Base-by-base conservation (phyloP, 495 filamentous ascomycete genomes). In the Aspergillus haitiensis region DNA sequence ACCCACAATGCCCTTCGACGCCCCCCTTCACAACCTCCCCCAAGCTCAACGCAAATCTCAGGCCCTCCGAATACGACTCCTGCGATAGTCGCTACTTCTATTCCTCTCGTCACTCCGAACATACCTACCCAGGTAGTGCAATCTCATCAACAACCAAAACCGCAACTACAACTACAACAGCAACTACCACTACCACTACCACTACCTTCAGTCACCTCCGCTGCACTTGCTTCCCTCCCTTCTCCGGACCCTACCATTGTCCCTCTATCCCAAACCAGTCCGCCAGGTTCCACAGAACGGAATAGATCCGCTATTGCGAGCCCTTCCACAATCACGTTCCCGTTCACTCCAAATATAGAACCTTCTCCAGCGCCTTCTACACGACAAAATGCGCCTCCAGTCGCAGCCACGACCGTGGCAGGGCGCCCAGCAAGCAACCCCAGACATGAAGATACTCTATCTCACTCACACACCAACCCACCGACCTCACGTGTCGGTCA, bases 171-270 rank as follows among this genome's bases (percentile, higher is more conserved):
- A 36, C 12, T n/a, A n/a, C n/a, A n/a, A n/a, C n/a, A n/a, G n/a
- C n/a, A n/a, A n/a, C n/a, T n/a, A n/a, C n/a, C n/a, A n/a, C n/a
- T 48, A 15, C 61, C 40, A 32, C 35, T 2, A 33, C 39, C 36
- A 45, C 44, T 15, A 6, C 6, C 44, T 47, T 18, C 44, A 47
- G 27, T 9, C 16, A 47, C 12, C 44, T 10, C n/a, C n/a, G 44
- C 16, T 36, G 49, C 16, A 53, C 44, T 52, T 35, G 21, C 55
- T 33, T 55, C 61, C 10, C 62, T 70, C 36, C 68, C 68, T 32
- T 66, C 68, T 2, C 65, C 65, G 6, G 63, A 64, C 27, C 66
- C 66, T 37, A 67, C 62, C 49, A 65, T 59, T 33, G 58, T 36
- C 11, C 60, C 62, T 16, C 44, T 45, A 27, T 55, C 52, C 7